phyloP scores from a whole-genome alignment of 331 rosid genomes.

The Stylosanthes scabra region DNA sequence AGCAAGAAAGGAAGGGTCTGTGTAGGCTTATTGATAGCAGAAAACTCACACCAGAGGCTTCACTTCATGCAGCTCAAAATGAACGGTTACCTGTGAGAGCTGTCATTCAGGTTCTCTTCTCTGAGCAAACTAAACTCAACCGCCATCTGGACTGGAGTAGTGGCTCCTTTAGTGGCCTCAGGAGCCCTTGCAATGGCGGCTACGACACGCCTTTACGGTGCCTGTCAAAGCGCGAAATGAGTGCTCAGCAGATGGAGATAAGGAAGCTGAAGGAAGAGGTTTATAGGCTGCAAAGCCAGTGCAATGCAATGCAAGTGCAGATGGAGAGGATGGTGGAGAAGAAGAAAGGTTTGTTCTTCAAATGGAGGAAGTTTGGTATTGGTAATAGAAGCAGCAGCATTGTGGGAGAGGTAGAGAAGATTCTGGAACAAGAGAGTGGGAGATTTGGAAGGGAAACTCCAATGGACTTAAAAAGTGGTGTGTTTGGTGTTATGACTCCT shows the following conservation, averaged over 20 bases:
- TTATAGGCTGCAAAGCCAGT: conserved; percentile 68
- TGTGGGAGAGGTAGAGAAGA: conserved; percentile 37
- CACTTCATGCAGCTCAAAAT: conserved; percentile 91
- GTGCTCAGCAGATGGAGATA: conserved; percentile 67
- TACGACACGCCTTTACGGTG: conserved; percentile 51
- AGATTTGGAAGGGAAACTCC: conserved; percentile 68
- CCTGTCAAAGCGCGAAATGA: conserved; percentile 72
- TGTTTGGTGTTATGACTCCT: conserved; percentile 55
- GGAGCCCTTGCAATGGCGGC: conserved; percentile 57
- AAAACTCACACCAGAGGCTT: conserved; percentile 86
- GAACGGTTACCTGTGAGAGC: conserved; percentile 91
- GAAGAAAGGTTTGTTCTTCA: conserved; percentile 65
- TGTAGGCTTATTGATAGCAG: conserved; percentile 81
- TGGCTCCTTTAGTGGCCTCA: conserved; percentile 62
- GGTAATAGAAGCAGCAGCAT: conserved; percentile 34
- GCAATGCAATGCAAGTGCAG: conserved; percentile 68
- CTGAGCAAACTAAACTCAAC: conserved; percentile 70
- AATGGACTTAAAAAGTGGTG: conserved; percentile 57
- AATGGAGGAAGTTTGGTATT: conserved; percentile 71
- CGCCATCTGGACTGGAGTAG: conserved; percentile 83
- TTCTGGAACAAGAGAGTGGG: conserved; percentile 43
- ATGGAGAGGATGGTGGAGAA: conserved; percentile 64
- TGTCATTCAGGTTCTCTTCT: conserved; percentile 86
- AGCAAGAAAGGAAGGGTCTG: conserved; percentile 79
- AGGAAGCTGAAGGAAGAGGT: conserved; percentile 81